Evolutionary conservation across 179 eudicot genomes (phyloP), one percentile per base, ranked within the genome.

Genomic region (Heliamphora pulchella): DNA sequence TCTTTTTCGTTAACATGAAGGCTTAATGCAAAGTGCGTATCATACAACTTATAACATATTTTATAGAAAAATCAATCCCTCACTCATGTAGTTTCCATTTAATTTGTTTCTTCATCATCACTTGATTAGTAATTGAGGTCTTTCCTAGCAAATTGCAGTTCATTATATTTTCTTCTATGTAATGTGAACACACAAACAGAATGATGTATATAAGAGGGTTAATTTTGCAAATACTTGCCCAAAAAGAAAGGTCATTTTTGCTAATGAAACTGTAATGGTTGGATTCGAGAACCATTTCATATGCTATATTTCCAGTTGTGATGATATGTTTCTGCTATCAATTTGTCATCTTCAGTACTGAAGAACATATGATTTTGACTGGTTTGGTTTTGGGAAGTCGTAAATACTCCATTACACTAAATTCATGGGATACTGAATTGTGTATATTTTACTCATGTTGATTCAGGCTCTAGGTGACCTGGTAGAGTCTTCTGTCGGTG

Each of bases 381-480:
- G 14, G 31, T 31, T 55, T 78, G 39, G 41, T 66, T 53, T 78
- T 66, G 10, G 64, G 10, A 41, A 51, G 22, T 4, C 8, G 3
- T 73, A 53, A 54, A 78, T 50, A 39, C n/a, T 77, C 48, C 44
- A 64, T 66, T 15, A 15, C 18, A 15, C 50, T 58, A 57, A 43
- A 18, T 62, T 31, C 4, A 6, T 46, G 41, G 15, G 64, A 51
- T 75, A 47, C 11, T 18, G 57, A 48, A 22, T 43, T 61, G 46
- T 31, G 44, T 31, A 63, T 14, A 46, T 41, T 81, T 41, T 78
- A 51, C 13, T 77, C 22, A 31, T 71, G 17, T 81, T 58, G 78
- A 59, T 86, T 87, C 94, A 96, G 99, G 98, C 89, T 78, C 90
- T 96, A 2, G 98, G 99, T 20, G 99, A 96, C 89, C 83, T 96